These are phyloP conservation scores for Eucalyptus curtisii DNA, from an alignment of 345 rosid species.

Conservation along the genomic window DNA sequence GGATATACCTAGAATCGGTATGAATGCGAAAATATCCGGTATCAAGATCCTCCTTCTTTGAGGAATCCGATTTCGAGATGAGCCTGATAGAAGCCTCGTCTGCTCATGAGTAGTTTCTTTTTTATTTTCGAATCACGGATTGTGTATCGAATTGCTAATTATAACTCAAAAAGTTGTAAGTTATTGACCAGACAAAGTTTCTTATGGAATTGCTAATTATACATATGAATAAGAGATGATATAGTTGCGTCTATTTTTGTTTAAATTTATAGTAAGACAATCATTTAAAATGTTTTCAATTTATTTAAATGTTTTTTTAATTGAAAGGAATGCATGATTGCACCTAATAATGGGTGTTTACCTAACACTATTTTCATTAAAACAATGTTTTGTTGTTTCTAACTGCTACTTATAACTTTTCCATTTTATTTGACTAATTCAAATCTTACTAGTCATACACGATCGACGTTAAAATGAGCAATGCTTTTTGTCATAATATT, in stretches of 20 bases:
- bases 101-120: not conserved
- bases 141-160: not conserved
- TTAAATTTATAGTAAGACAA: not conserved
- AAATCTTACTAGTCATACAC: too few relatives aligned
- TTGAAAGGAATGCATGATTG: not conserved
- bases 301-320: too few relatives aligned
- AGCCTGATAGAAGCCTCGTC: fast-evolving
- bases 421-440: not conserved
- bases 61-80: not conserved
- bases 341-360: not conserved
- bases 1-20: too few relatives aligned
- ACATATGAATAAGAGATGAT: not conserved
- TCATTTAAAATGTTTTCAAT: not conserved
- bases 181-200: fast-evolving
- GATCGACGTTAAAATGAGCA: not conserved
- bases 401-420: not conserved
- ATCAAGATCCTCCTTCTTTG: not conserved
- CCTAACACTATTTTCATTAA: not conserved
- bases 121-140: fast-evolving
- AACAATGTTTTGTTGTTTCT: not conserved
- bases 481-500: not conserved
- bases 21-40: not conserved
- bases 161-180: not conserved
- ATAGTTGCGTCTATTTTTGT: too few relatives aligned
- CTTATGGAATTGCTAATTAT: not conserved